Evolutionary conservation across 495 filamentous ascomycete genomes (phyloP), one percentile per base, ranked within the genome.

Genomic region (Penicillium lividum): DNA sequence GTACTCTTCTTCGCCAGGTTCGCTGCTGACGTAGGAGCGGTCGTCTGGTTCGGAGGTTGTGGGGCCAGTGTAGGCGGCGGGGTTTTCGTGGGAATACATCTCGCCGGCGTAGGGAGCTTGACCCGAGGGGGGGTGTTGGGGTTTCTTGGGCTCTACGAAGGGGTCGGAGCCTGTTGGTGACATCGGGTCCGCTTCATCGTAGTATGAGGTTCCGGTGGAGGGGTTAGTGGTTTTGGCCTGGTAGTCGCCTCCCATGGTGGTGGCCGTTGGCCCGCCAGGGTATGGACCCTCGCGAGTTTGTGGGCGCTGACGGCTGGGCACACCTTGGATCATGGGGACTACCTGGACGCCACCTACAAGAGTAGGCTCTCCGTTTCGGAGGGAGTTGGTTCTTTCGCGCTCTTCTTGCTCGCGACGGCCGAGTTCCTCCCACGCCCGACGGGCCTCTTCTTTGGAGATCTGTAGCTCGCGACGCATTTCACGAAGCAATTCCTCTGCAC

Each of bases 381-480:
- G 81, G 33, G 88, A 89, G 54, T 83, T 81, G 7, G 90, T 95
- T n/a, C 91, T 78, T 54, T 98, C 93, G n/a, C 95, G 83, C 70
- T 97, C 93, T 71, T 96, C 92, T 63, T 97, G 92, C 71, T 97
- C 95, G 47, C 93, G 85, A 45, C 94, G 84, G 18, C 94, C 94
- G 3, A 98, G 84, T 67, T 98, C 94, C 67, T 98, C 94, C 94
- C 94, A 98, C 2, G 94, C 94, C 52, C 94, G 84, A 31, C 95
- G 85, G 29, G 95, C 94, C 74, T 98, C 94, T 58, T 97, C 93
- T 66, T 96, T 97, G 38, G 91, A 94, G 51, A 98, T 98, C 56
- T 89, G 84, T 31, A 98, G 77, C 71, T 98, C 94, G 44, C 93
- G 87, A 38, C 85, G 86, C 87, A 95, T 90, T 70, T 98, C 94